phyloP scores from a whole-genome alignment of 768 basidiomycete genomes.

The Xerocomellus chrysenteron region DNA sequence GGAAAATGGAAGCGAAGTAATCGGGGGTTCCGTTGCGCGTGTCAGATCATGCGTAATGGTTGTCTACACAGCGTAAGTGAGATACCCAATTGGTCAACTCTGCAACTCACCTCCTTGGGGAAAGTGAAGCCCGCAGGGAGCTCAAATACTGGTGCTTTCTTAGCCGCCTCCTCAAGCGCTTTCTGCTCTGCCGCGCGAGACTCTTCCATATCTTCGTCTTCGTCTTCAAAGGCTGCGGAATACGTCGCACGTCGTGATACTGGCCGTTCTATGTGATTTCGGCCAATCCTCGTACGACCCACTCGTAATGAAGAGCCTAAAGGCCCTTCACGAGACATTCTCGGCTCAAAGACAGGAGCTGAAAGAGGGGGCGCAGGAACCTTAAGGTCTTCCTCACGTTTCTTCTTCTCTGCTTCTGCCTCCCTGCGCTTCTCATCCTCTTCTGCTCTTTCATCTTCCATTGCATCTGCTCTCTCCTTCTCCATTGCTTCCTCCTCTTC shows the following conservation, averaged over 20 bases:
- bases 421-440: slow-evolving; percentile 26
- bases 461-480: slow-evolving; percentile 33
- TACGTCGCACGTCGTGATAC: slow-evolving; percentile 53
- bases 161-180: slow-evolving; percentile 53
- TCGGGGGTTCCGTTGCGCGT: slow-evolving; percentile 64
- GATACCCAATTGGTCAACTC: not conserved
- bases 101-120: slow-evolving; percentile 52
- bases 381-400: slow-evolving; percentile 17
- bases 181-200: slow-evolving; percentile 44
- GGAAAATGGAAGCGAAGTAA: slow-evolving; percentile 63
- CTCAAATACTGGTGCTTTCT: slow-evolving; percentile 55
- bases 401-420: slow-evolving; percentile 17
- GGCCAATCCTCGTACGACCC: slow-evolving; percentile 54
- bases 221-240: slow-evolving; percentile 61
- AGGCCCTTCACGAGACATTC: slow-evolving; percentile 18
- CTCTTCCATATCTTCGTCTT: slow-evolving; percentile 43
- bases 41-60: slow-evolving; percentile 41
- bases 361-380: slow-evolving; percentile 16
- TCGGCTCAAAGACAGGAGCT: slow-evolving; percentile 22
- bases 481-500: slow-evolving; percentile 52
- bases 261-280: slow-evolving; percentile 64
- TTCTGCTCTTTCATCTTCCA: slow-evolving; percentile 35
- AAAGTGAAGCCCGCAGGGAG: slow-evolving; percentile 67
- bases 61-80: slow-evolving; percentile 24
- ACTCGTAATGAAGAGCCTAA: slow-evolving; percentile 59